These are phyloP conservation scores for Silene vulgaris DNA, from an alignment of 179 eudicot species.

Conservation along the genomic window DNA sequence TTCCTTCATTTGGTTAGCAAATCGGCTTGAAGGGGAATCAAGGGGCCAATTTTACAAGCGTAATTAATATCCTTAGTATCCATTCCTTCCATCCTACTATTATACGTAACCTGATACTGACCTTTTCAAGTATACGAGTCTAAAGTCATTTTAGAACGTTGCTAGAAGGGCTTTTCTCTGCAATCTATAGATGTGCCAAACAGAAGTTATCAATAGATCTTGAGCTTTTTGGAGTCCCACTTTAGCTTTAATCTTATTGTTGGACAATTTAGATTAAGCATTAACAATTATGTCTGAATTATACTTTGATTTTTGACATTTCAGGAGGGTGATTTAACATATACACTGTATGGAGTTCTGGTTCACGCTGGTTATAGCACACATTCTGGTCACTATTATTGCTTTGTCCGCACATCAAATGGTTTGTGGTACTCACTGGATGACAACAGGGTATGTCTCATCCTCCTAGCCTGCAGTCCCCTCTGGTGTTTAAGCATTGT, in stretches of 20 bases:
- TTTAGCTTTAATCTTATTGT: background rate
- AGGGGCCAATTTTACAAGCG: too few relatives aligned
- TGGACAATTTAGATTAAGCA: background rate
- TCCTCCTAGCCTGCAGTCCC: background rate
- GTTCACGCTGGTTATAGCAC: slow-evolving; percentile 98
- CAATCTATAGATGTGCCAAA: background rate
- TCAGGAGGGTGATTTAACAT: slow-evolving; percentile 82
- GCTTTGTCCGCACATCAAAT: slow-evolving; percentile 87
- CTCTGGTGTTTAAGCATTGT: background rate
- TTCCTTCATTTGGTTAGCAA: too few relatives aligned
- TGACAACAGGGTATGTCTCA: slow-evolving; percentile 66
- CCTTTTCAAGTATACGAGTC: background rate
- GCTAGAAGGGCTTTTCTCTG: background rate
- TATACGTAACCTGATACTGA: background rate
- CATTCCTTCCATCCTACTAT: too few relatives aligned
- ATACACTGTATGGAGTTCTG: slow-evolving; percentile 94
- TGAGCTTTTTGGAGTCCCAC: background rate
- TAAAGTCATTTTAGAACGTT: background rate
- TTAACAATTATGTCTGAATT: slow-evolving; percentile 1
- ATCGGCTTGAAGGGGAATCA: too few relatives aligned
- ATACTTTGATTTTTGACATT: slow-evolving; percentile 13
- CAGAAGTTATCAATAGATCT: background rate
- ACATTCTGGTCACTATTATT: slow-evolving; percentile 91
- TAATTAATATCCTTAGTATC: too few relatives aligned
- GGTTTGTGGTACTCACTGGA: slow-evolving; percentile 96